Evolutionary conservation across 208 protist genomes (phyloP), one percentile per base, ranked within the genome.

Genomic region (Endotrypanum monterogeii): DNA sequence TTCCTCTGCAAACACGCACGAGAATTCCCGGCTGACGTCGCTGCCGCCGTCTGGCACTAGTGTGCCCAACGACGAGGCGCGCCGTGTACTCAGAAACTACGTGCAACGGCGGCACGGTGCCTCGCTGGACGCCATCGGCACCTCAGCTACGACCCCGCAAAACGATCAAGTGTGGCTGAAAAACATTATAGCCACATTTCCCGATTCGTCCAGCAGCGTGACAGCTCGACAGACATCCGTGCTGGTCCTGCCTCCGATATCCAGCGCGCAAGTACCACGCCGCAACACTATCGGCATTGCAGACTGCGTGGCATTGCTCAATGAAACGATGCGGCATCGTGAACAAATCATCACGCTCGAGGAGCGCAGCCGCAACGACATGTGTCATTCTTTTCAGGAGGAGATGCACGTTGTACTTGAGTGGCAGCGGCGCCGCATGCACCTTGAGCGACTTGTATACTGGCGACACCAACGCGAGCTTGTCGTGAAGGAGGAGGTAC

Each of bases 381-480:
- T 96, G 35, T 62, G 79, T 46, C 46, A 65, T 44, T 57, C 80
- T 4, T 80, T 74, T 55, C 68, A 80, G 18, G 82, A 87, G 69
- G 83, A 94, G 57, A 56, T 77, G 28, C 76, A 79, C 63, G 67
- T 83, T 44, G 69, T 94, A 63, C 73, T 66, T 48, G 83, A 83
- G 51, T 90, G 87, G 87, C 73, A 89, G 78, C 83, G 86, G 39
- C 91, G 86, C 57, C 81, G 84, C 30, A 86, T 94, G 83, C 92
- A 96, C 67, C 76, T 96, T 11, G 82, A 95, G 72, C 84, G 92
- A 3, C 82, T 96, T 18, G 35, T 90, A 3, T 93, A 93, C 79
- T 96, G 92, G 92, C 76, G 88, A 32, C 67, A 77, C 1, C 80
- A 92, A 71, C 83, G 86, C 16, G 60, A 84, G 57, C 37, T 56